Percentiles rank a stretch among this genome's conserved stretches.
phyloP scores from a whole-genome alignment of 345 rosid genomes.

The Populus simonii region DNA sequence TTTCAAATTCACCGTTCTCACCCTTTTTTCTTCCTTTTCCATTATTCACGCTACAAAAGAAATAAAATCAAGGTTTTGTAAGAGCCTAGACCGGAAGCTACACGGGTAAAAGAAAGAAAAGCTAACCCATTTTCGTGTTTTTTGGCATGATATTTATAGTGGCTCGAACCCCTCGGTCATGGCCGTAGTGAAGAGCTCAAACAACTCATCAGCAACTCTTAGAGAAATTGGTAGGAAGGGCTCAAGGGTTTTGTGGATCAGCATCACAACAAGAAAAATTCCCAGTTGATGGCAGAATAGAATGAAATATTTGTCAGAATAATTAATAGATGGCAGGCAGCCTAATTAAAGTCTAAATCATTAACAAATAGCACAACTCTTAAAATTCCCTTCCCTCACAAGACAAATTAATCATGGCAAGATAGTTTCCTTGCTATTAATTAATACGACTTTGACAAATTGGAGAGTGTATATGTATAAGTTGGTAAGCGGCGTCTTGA shows the following conservation, averaged over 20 bases:
- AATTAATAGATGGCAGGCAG: not conserved
- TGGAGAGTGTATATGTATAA: not conserved
- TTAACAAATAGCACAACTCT: not conserved
- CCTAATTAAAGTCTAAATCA: not conserved
- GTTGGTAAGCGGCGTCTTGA: too few relatives aligned
- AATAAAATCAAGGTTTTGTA: not conserved
- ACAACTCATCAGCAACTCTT: not conserved
- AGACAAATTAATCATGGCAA: not conserved
- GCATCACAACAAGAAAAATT: not conserved
- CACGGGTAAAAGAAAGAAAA: conserved; percentile 40
- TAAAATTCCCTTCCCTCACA: not conserved
- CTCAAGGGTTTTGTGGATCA: too few relatives aligned
- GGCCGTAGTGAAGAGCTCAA: conserved; percentile 31
- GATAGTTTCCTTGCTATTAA: not conserved
- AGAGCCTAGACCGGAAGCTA: not conserved
- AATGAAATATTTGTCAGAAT: not conserved
- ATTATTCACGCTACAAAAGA: not conserved
- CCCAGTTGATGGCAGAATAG: conserved; percentile 4
- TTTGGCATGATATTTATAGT: conserved; percentile 62
- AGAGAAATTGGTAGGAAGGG: too few relatives aligned
- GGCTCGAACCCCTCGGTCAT: conserved; percentile 54
- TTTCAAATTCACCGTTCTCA: not conserved
- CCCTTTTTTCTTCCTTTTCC: not conserved
- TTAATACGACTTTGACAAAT: not conserved
- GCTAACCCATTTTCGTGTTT: conserved; percentile 56